Conservation (phyloP, 1,284 basidiomycete genomes). For the Macrocystidia cucumis region DNA sequence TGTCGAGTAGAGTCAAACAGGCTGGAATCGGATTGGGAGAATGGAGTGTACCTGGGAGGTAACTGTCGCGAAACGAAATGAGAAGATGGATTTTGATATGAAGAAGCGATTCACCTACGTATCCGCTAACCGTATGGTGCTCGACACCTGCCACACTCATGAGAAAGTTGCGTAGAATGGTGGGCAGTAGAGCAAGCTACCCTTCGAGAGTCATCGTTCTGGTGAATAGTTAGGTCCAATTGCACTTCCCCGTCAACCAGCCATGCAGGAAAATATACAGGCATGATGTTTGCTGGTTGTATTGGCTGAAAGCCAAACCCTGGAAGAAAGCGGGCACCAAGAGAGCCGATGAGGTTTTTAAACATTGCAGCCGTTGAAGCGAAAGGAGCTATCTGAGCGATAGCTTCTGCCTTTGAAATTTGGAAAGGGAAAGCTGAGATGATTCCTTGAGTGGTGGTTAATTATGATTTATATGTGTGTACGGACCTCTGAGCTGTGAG, state of each 20-base stretch:
- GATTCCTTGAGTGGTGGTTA: neutral
- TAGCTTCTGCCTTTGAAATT: conserved; percentile 21
- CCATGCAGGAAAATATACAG: conserved; percentile 59
- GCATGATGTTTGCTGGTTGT: conserved; percentile 23
- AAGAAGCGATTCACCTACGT: too few species aligned
- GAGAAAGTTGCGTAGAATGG: too few species aligned
- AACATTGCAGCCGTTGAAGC: conserved; percentile 16
- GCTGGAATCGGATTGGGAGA: conserved; percentile 7
- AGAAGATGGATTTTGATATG: neutral
- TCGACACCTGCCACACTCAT: too few species aligned
- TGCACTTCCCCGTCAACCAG: conserved; percentile 45
- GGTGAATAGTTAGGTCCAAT: conserved; percentile 6
- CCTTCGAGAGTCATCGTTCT: too few species aligned
- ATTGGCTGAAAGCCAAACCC: conserved; percentile 19
- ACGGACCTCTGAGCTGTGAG: conserved; percentile 20
- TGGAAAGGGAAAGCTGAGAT: conserved; percentile 24
- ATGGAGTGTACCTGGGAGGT: conserved; percentile 29
- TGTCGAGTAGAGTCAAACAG: conserved; percentile 8
- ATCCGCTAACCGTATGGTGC: too few species aligned
- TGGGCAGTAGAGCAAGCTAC: too few species aligned
- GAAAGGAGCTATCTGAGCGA: conserved; percentile 17
- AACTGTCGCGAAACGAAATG: conserved; percentile 18
- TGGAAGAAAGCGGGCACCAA: conserved; percentile 18
- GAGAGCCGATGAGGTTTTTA: conserved; percentile 14
- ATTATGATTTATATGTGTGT: neutral